Conservation (phyloP, 345 rosid genomes). For the Citrus glauca region DNA sequence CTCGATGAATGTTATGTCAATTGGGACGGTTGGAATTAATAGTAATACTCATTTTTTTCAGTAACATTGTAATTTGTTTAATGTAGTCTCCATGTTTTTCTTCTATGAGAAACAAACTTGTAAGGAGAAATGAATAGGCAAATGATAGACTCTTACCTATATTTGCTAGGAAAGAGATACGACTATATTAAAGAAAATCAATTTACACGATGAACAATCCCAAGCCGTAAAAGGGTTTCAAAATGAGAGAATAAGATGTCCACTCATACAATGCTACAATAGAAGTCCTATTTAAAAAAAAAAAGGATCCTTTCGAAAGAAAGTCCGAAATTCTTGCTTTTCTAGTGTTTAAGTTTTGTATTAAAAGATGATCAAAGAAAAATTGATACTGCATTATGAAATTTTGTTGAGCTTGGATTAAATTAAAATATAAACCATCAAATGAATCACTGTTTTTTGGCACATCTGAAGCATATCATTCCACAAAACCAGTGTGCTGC, state of each 20-base stretch:
- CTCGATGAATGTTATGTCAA: background rate
- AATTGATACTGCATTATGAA: background rate
- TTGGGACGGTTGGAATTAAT: background rate
- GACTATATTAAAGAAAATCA: background rate
- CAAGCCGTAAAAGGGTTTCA: background rate
- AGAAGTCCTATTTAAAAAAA: background rate
- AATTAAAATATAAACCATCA: background rate
- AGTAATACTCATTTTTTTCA: background rate
- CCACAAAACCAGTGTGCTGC: background rate
- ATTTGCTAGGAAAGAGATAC: background rate
- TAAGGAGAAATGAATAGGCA: background rate
- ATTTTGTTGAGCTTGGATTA: background rate
- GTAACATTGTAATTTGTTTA: background rate
- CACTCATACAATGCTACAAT: background rate
- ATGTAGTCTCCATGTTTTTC: background rate
- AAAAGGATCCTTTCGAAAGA: background rate
- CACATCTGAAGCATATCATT: background rate
- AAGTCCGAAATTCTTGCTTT: too few relatives aligned
- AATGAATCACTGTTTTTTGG: background rate
- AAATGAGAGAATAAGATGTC: background rate
- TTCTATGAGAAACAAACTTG: background rate
- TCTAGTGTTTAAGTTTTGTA: background rate
- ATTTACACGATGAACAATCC: background rate
- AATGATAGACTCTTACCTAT: background rate
- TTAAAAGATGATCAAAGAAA: background rate